Base-by-base conservation (phyloP, 2,329 filamentous ascomycete species). In the Monilinia aucupariae region DNA sequence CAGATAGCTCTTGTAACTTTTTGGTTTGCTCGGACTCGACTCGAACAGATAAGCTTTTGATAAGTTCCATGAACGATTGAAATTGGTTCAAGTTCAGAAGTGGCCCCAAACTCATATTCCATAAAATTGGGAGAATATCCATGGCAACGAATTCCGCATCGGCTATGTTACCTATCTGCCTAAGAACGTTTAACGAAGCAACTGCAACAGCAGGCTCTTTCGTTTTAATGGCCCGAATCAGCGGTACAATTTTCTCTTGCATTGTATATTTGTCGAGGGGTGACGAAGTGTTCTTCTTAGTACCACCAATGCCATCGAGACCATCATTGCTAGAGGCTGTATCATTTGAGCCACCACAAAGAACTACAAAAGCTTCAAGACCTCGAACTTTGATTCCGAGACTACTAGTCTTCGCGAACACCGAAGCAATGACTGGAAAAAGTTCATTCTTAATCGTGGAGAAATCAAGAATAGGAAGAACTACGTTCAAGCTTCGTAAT, bases 181-280 rank as follows among this genome's bases (percentile, higher is more conserved):
- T 85, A 68, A 97, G 86, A 0, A 97, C 91, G 62, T 87, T 88
- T 41, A 97, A 80, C 0, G 92, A 89, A 7, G 93, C 92, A 80
- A 97, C 89, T 90, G 97, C 97, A 12, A 99, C 94, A 9, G 92
- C 92, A 0, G 94, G 94, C 74, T 99, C 94, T 74, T 96, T 97
- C 0, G 94, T 99, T 76, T 96, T 97, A 78, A 99, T 97, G 2
- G 82, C 92, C 72, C 90, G 92, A 65, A 99, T 81, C 5, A 97
- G 78, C 0, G 94, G 94, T 0, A 97, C 84, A 41, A 99, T 90
- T 78, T 97, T 97, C 74, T 99, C 94, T 74, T 99, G 94, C 78
- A 99, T 93, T 0, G 94, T 97, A 73, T 94, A 97, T 75, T 97
- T 97, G 78, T 99, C 94, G 34, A 99, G 79, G 3, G 93, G 92